These are phyloP conservation scores for Glonium stellatum DNA, from an alignment of 495 filamentous ascomycete genomes.

Conservation along the genomic window DNA sequence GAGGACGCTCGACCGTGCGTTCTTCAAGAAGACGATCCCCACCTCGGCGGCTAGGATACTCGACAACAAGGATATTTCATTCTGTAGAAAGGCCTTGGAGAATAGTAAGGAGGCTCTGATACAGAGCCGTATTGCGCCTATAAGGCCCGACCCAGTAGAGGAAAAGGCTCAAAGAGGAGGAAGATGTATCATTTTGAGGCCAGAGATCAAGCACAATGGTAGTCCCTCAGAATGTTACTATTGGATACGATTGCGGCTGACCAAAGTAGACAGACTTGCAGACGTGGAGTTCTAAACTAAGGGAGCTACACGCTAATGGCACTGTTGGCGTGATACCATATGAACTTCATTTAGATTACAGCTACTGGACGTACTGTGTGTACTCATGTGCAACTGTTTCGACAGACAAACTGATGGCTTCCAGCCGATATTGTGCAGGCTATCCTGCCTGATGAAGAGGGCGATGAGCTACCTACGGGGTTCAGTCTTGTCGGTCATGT, in stretches of 20 bases:
- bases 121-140: conserved; percentile 50
- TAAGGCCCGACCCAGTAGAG: conserved; percentile 46
- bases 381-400: conserved; percentile 1
- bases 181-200: conserved; percentile 71
- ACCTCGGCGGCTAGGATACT: conserved; percentile 72
- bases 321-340: conserved; percentile 66
- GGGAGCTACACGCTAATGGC: conserved; percentile 57
- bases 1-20: conserved; percentile 68
- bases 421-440: conserved; percentile 74
- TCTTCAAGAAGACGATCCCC: conserved; percentile 69
- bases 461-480: conserved; percentile 73
- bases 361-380: conserved; percentile 77
- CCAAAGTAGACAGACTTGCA: conserved; percentile 49
- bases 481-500: conserved; percentile 87
- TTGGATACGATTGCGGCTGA: conserved; percentile 19
- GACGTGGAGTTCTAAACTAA: conserved; percentile 67
- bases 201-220: conserved; percentile 64
- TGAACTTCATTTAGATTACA: conserved; percentile 68
- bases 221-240: conserved; percentile 7
- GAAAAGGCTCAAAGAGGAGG: conserved; percentile 44
- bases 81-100: conserved; percentile 53
- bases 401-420: neutral
- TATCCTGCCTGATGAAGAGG: conserved; percentile 45
- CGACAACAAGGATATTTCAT: conserved; percentile 63
- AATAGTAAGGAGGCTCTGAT: conserved; percentile 54